Base-by-base conservation (phyloP, 108 stramenopile species). In the Cyclotella atomus region DNA sequence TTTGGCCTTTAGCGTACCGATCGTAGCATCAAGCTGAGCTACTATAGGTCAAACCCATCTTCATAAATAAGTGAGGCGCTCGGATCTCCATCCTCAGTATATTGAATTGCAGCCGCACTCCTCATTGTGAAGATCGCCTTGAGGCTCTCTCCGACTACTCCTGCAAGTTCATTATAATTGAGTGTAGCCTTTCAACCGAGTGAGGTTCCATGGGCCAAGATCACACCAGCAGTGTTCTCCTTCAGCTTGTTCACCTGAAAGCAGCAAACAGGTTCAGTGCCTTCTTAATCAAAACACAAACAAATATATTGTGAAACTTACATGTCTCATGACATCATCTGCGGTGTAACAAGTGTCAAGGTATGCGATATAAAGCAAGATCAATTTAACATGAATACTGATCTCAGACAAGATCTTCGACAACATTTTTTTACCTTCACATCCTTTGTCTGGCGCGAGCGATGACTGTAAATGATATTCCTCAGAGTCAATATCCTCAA, bases 361-460 rank as follows among this genome's bases (percentile, higher is more conserved):
- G 33, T 81, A 84, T 1, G 17, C 47, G 4, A 49, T 49, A 9
- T 49, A 49, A 4, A 49, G n/a, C 4, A n/a, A 49, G 47, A n/a
- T 49, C 16, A 49, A n/a, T n/a, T 4, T n/a, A 49, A n/a, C n/a
- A 49, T 17, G 47, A 41, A 12, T 12, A 41, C 7, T 7, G 38
- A 41, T 7, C 7, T 41, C 12, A 12, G 9, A 41, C n/a, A n/a
- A n/a, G n/a, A n/a, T n/a, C n/a, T n/a, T n/a, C n/a, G n/a, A n/a
- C n/a, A n/a, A n/a, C n/a, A n/a, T n/a, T n/a, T n/a, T n/a, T 28
- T 19, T 12, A 85, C 66, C 28, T 85, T 71, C 20, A 81, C 80
- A 4, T 78, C 71, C 35, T 67, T 83, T 19, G 55, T 84, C 65
- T 90, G 89, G 3, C 86, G 84, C 36, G 87, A 66, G 19, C 89